Base-by-base conservation (phyloP, 805 yeast species). In the Jamesozyma spencerorum region DNA sequence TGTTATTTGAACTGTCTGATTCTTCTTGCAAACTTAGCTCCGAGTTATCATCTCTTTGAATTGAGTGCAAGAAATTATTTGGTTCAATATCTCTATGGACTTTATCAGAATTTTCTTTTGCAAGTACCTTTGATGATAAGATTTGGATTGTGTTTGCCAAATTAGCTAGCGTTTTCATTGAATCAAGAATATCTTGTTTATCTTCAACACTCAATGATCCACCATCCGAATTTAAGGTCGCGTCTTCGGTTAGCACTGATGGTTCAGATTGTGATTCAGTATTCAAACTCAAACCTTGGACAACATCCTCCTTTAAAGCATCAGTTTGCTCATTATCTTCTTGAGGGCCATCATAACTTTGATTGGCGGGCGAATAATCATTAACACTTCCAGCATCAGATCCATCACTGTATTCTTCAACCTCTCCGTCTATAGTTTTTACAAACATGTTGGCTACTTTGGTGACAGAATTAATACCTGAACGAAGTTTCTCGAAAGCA, bases 381-480 rank as follows among this genome's bases (percentile, higher is more conserved):
- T 28, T 14, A 37, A 41, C 7, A 40, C 30, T 24, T 42, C 37
- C n/a, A 41, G 22, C 5, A 31, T 14, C 14, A n/a, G 15, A 12
- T 7, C 12, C 15, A n/a, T 13, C n/a, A n/a, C 15, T n/a, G 8
- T 7, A 28, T 8, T 28, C 31, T 28, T 28, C 29, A 14, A 28
- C 22, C 4, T 20, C 27, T n/a, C 37, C 48, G 20, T 51, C 55
- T 11, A 49, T 35, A 20, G 39, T 38, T 19, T 42, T 42, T 4
- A 46, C 49, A 31, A 51, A 51, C 15, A 38, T 33, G 17, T 46
- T 38, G 14, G 53, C 53, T 11, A 40, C 42, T 32, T 37, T 36
- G 14, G 45, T 47, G 1, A 49, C 47, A 15, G 41, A 42, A 33
- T 39, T 48, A 15, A 51, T 38, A 3, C 54, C 47, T 18, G 43